Conservation (phyloP, 2,329 filamentous ascomycete species). For the Talaromyces marneffei region DNA sequence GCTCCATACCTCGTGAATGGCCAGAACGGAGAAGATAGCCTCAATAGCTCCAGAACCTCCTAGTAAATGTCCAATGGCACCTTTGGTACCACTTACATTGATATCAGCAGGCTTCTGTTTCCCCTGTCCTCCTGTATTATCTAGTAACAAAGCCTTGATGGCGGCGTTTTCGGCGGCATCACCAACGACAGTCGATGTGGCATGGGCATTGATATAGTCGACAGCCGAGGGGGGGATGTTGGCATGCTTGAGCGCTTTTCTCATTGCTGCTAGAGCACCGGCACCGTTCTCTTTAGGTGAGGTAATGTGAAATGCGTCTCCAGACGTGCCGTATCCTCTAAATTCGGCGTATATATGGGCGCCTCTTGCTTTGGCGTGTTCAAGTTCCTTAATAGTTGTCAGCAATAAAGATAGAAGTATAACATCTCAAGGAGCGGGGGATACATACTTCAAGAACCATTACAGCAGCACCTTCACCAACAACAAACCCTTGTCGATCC, state of each 20-base stretch:
- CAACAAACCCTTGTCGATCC: slow-evolving; percentile 76
- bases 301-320: slow-evolving; percentile 90
- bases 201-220: slow-evolving; percentile 93
- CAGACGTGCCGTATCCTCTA: slow-evolving; percentile 81
- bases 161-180: slow-evolving; percentile 84
- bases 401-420: neutral
- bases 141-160: slow-evolving; percentile 70
- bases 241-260: slow-evolving; percentile 68
- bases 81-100: slow-evolving; percentile 89
- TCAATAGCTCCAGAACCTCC: slow-evolving; percentile 90
- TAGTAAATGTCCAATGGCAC: slow-evolving; percentile 82
- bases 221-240: slow-evolving; percentile 62
- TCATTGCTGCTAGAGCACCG: slow-evolving; percentile 82
- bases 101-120: slow-evolving; percentile 57
- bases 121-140: slow-evolving; percentile 52
- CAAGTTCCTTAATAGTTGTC: slow-evolving; percentile 55
- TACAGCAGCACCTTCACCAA: slow-evolving; percentile 85
- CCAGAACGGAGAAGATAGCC: slow-evolving; percentile 75
- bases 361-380: slow-evolving; percentile 74
- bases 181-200: slow-evolving; percentile 78
- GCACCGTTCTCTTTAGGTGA: slow-evolving; percentile 76
- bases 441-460: slow-evolving; percentile 65
- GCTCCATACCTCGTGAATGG: slow-evolving; percentile 62
- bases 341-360: slow-evolving; percentile 85
- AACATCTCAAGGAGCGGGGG: neutral